Percentiles rank a stretch among this genome's conserved stretches.
Conservation (phyloP, 2,329 filamentous ascomycete species). For the Fusarium torreyae region DNA sequence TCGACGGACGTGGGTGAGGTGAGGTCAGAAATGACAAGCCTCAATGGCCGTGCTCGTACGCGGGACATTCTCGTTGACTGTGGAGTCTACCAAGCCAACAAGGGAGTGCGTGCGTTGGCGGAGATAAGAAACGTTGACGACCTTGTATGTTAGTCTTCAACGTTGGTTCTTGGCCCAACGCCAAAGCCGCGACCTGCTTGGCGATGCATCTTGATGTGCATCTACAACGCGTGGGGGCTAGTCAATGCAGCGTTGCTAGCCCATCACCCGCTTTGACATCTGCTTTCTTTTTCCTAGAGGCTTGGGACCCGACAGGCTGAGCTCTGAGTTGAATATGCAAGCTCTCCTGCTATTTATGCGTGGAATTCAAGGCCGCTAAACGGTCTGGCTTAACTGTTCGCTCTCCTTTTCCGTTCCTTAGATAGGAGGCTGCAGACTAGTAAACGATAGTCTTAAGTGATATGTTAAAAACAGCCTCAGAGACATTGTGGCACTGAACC, state of each 20-base stretch:
- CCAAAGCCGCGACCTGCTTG: slow-evolving; percentile 20
- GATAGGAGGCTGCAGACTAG: neutral
- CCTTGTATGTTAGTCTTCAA: slow-evolving; percentile 7
- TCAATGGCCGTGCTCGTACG: slow-evolving; percentile 3
- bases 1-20: slow-evolving; percentile 10
- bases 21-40: slow-evolving; percentile 23
- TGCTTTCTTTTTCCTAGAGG: slow-evolving; percentile 32
- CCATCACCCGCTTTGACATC: slow-evolving; percentile 37
- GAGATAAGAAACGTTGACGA: neutral
- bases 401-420: neutral
- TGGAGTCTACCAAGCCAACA: slow-evolving; percentile 3
- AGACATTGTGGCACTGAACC: slow-evolving; percentile 16
- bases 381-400: neutral
- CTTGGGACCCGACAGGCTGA: slow-evolving; percentile 34
- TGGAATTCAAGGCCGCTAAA: slow-evolving; percentile 12
- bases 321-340: slow-evolving; percentile 29
- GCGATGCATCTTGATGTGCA: slow-evolving; percentile 26
- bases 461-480: slow-evolving; percentile 1
- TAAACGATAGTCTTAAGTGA: neutral
- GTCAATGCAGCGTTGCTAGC: slow-evolving; percentile 11
- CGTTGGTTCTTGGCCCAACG: slow-evolving; percentile 14
- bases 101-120: too few species aligned
- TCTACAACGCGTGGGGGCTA: slow-evolving; percentile 14
- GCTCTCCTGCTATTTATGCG: slow-evolving; percentile 4
- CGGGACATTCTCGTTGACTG: slow-evolving; percentile 6